phyloP scores from a whole-genome alignment of 2,329 filamentous ascomycete genomes.

The Pseudogymnoascus sp. region DNA sequence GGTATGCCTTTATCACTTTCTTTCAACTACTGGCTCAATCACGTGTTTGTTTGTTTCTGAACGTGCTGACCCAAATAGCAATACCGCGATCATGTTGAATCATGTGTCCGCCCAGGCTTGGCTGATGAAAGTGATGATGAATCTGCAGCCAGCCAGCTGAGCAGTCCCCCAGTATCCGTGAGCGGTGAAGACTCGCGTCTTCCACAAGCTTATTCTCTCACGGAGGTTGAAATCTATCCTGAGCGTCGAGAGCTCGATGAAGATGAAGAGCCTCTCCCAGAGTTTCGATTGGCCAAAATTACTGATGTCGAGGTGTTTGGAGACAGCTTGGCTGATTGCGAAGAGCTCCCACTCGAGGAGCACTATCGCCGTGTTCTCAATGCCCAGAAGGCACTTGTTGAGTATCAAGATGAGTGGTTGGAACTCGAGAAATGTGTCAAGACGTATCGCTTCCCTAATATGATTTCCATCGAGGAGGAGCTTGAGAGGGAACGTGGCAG shows the following conservation, averaged over 20 bases:
- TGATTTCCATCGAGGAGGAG: constrained; percentile 7
- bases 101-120: constrained; percentile 20
- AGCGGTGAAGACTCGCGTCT: neutral
- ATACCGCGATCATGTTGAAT: constrained; percentile 25
- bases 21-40: neutral
- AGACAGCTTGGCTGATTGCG: constrained; percentile 42
- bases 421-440: constrained; percentile 40
- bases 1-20: neutral
- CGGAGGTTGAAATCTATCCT: neutral
- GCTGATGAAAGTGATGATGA: constrained; percentile 17
- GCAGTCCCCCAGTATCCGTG: constrained; percentile 17
- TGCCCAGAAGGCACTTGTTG: constrained; percentile 39
- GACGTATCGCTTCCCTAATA: neutral
- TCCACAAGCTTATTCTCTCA: neutral
- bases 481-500: neutral
- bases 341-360: constrained; percentile 43
- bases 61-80: constrained; percentile 22
- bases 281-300: constrained; percentile 32
- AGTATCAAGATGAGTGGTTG: constrained; percentile 50
- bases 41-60: neutral
- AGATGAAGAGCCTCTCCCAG: constrained; percentile 5
- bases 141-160: constrained; percentile 19
- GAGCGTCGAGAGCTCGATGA: constrained; percentile 11
- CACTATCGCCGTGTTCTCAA: constrained; percentile 36
- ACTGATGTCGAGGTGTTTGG: constrained; percentile 44